phyloP scores from a whole-genome alignment of 2,329 filamentous ascomycete genomes.

The Diaporthe australafricana region DNA sequence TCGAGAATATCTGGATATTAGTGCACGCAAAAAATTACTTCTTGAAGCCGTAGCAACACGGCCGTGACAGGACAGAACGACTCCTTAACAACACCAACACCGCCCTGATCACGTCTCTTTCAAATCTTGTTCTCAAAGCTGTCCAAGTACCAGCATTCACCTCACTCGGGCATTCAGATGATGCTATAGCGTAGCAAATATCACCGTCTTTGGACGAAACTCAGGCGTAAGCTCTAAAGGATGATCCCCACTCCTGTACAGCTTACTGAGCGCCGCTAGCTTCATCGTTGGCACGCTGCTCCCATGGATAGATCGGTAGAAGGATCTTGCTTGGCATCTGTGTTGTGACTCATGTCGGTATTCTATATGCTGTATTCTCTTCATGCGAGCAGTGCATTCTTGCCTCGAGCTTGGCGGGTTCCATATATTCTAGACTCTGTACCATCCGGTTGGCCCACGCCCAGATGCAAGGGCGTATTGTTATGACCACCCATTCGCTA shows the following conservation, averaged over 20 bases:
- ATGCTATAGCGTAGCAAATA: too few species aligned
- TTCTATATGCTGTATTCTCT: too few species aligned
- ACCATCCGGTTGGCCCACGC: not conserved
- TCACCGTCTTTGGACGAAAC: not conserved
- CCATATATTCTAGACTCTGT: too few species aligned
- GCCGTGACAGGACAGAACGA: not conserved
- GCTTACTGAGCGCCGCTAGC: not conserved
- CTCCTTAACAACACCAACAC: too few species aligned
- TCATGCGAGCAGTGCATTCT: not conserved
- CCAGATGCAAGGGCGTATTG: not conserved
- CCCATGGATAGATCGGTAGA: not conserved
- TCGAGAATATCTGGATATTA: too few species aligned
- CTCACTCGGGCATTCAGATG: too few species aligned
- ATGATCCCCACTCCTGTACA: not conserved
- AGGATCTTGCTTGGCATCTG: not conserved
- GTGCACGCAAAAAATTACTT: too few species aligned
- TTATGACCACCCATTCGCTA: too few species aligned
- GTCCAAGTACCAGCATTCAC: too few species aligned
- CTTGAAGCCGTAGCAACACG: not conserved
- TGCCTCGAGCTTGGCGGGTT: fast-evolving
- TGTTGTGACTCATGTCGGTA: too few species aligned
- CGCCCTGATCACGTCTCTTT: not conserved
- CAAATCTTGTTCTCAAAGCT: too few species aligned
- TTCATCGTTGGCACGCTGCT: not conserved
- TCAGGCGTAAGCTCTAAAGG: not conserved